phyloP scores from a whole-genome alignment of 306 rosid species.

The Quercus engelmannii region DNA sequence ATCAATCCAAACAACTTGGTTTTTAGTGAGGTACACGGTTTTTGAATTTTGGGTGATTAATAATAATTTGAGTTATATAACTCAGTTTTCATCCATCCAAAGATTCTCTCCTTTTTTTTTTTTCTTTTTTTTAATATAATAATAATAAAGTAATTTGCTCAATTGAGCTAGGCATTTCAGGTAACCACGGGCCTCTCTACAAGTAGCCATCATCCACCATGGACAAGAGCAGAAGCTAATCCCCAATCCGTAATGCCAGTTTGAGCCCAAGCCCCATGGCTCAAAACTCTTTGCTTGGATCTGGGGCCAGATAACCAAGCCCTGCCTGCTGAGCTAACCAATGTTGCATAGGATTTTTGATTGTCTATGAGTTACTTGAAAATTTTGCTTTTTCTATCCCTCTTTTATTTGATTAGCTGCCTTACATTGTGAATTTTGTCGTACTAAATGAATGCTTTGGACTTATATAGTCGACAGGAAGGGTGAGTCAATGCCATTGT shows the following conservation, averaged over 20 bases:
- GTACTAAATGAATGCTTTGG: slow-evolving; percentile 23
- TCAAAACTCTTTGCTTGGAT: background rate
- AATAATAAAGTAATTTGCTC: no score
- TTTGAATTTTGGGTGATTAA: no score
- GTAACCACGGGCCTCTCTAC: background rate
- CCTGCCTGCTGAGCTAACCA: background rate
- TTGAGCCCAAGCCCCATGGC: background rate
- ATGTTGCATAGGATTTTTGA: no score
- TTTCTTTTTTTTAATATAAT: no score
- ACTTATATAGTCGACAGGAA: background rate
- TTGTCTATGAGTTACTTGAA: no score
- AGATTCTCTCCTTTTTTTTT: no score
- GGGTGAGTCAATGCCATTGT: background rate
- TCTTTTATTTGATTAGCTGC: no score
- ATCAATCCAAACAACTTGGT: no score
- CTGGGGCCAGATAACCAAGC: background rate
- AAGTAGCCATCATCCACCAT: background rate
- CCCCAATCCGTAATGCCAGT: background rate
- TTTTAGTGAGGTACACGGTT: no score
- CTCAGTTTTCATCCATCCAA: no score
- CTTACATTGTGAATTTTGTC: slow-evolving; percentile 28
- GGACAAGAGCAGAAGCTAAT: background rate
- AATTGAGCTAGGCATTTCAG: background rate
- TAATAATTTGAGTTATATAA: no score
- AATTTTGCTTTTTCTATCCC: no score